Conservation (phyloP, 148 eudicot species). For the Vaccinium corymbosum region DNA sequence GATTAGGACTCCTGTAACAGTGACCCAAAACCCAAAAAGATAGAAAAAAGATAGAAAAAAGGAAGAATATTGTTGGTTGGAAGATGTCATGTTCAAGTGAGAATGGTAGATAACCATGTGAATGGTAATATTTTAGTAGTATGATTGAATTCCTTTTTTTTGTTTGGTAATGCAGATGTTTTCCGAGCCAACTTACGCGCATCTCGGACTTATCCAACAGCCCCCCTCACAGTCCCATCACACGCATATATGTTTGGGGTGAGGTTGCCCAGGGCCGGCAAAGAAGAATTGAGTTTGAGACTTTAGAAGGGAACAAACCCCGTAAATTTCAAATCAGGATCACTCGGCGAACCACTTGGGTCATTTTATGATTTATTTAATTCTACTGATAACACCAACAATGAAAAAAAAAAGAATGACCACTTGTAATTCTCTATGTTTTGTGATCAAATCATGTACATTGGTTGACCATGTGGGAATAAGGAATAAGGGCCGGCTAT, state of each 20-base stretch:
- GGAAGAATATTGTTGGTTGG: neutral
- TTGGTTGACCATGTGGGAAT: neutral
- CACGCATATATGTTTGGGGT: too few species aligned
- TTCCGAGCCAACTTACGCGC: too few species aligned
- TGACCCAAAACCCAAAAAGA: neutral
- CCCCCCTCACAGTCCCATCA: too few species aligned
- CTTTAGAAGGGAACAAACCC: too few species aligned
- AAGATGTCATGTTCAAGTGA: neutral
- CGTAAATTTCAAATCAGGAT: too few species aligned
- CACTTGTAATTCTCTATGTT: neutral
- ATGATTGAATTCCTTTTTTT: too few species aligned
- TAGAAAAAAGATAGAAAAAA: neutral
- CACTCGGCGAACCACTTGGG: too few species aligned
- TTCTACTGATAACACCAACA: neutral
- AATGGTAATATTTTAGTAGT: neutral
- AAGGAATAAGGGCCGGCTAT: neutral
- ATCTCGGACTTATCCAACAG: too few species aligned
- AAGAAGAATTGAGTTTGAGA: too few species aligned
- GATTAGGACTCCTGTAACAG: neutral
- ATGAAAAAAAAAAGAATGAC: neutral
- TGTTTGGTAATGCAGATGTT: too few species aligned
- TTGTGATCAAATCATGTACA: neutral
- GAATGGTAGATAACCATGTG: conserved; percentile 8
- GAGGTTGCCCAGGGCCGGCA: too few species aligned
- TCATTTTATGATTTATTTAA: neutral